These are phyloP conservation scores for Boletus rubropictus DNA, from an alignment of 768 basidiomycete species.

Conservation along the genomic window DNA sequence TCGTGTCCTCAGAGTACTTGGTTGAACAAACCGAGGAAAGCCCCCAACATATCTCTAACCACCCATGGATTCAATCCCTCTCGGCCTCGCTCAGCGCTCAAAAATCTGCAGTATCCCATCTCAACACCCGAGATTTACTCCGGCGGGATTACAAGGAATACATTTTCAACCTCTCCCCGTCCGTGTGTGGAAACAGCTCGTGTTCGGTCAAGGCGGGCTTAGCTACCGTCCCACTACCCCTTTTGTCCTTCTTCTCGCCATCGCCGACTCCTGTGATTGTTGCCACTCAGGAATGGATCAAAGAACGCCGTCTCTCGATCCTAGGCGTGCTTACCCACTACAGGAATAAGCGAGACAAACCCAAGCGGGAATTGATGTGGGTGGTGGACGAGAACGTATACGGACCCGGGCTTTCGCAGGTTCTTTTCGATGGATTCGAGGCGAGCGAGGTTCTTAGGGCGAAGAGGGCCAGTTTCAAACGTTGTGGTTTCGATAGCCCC, in stretches of 20 bases:
- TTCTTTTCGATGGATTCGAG: slow-evolving; percentile 57
- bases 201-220: slow-evolving; percentile 62
- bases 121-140: slow-evolving; percentile 72
- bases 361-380: slow-evolving; percentile 64
- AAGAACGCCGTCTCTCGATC: slow-evolving; percentile 54
- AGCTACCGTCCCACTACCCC: slow-evolving; percentile 71
- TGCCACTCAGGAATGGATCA: slow-evolving; percentile 52
- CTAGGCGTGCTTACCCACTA: slow-evolving; percentile 81
- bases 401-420: slow-evolving; percentile 30
- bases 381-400: slow-evolving; percentile 43
- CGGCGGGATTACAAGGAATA: slow-evolving; percentile 97
- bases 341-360: slow-evolving; percentile 46
- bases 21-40: neutral
- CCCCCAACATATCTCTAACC: slow-evolving; percentile 32
- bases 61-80: slow-evolving; percentile 44
- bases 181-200: slow-evolving; percentile 18
- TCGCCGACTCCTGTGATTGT: slow-evolving; percentile 10
- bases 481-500: slow-evolving; percentile 12
- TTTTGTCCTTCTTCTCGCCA: slow-evolving; percentile 41
- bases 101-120: slow-evolving; percentile 64
- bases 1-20: slow-evolving; percentile 22
- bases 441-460: slow-evolving; percentile 45
- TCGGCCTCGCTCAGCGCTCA: slow-evolving; percentile 39
- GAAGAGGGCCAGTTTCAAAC: slow-evolving; percentile 34
- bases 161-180: slow-evolving; percentile 37